Percentiles rank a stretch among this genome's conserved stretches.
phyloP scores from a whole-genome alignment of 192 early-diverging fungal species.

The Rhizophagus prolifer region DNA sequence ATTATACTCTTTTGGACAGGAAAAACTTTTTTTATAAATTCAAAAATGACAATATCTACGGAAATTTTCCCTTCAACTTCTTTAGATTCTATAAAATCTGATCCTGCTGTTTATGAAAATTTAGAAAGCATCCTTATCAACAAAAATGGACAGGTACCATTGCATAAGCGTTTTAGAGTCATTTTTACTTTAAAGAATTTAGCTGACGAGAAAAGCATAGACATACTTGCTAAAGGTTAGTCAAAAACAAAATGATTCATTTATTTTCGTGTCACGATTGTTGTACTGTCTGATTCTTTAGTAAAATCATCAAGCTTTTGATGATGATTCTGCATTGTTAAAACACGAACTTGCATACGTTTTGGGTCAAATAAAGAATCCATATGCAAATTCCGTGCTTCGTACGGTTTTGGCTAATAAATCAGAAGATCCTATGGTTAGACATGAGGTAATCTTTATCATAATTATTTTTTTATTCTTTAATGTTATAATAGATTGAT shows the following conservation, averaged over 20 bases:
- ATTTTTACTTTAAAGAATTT: slow-evolving; percentile 91
- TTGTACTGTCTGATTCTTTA: no score
- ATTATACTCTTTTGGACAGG: no score
- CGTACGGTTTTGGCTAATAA: slow-evolving; percentile 63
- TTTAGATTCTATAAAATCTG: neutral
- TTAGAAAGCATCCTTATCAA: slow-evolving; percentile 66
- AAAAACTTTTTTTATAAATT: neutral
- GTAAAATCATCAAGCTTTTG: slow-evolving; percentile 57
- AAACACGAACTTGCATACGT: slow-evolving; percentile 97
- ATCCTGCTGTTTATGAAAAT: slow-evolving; percentile 50
- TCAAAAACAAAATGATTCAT: neutral
- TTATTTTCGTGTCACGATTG: neutral
- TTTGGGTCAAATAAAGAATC: slow-evolving; percentile 92
- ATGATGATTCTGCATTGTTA: slow-evolving; percentile 82
- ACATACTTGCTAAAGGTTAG: slow-evolving; percentile 79
- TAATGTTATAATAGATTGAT: neutral
- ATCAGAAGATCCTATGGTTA: slow-evolving; percentile 88
- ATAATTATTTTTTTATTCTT: neutral
- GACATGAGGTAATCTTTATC: slow-evolving; percentile 71
- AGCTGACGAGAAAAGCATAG: slow-evolving; percentile 66
- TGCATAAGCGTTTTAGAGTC: slow-evolving; percentile 87
- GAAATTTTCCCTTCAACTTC: neutral
- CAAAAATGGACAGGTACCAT: slow-evolving; percentile 57
- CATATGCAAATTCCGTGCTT: slow-evolving; percentile 70
- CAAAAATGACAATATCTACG: neutral